phyloP scores from a whole-genome alignment of 2,329 filamentous ascomycete species.

The Aspergillus pseudotamarii region DNA sequence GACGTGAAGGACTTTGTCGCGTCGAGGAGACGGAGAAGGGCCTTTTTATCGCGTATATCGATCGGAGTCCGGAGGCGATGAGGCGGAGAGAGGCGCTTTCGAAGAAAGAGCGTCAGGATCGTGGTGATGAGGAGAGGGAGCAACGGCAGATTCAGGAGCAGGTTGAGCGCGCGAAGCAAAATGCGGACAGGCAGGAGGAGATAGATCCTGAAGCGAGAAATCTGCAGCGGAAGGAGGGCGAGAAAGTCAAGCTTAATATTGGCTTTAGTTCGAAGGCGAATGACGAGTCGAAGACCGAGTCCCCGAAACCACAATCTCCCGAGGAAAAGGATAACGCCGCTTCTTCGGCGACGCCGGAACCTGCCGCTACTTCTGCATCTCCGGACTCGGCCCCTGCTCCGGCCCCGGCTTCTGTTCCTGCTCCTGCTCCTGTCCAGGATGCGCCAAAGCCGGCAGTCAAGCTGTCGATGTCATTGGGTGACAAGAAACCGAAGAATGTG shows the following conservation, averaged over 20 bases:
- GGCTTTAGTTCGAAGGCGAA: constrained; percentile 44
- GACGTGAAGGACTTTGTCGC: constrained; percentile 81
- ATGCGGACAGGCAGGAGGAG: constrained; percentile 52
- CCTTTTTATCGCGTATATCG: constrained; percentile 84
- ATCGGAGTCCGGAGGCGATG: constrained; percentile 85
- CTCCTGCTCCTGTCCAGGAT: constrained; percentile 17
- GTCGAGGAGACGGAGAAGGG: constrained; percentile 89
- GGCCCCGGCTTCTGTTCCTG: constrained; percentile 10
- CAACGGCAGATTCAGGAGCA: constrained; percentile 81
- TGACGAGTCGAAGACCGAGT: constrained; percentile 26
- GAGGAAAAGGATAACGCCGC: constrained; percentile 22
- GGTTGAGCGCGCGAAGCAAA: constrained; percentile 72
- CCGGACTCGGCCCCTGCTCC: constrained; percentile 6
- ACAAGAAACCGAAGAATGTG: constrained; percentile 62
- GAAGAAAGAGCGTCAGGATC: constrained; percentile 83
- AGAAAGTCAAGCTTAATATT: constrained; percentile 74
- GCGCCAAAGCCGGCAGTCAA: constrained; percentile 29
- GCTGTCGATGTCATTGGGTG: constrained; percentile 67
- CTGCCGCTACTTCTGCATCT: constrained; percentile 20
- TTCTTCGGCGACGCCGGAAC: constrained; percentile 15
- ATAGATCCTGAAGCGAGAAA: constrained; percentile 46
- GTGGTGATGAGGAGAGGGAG: constrained; percentile 87
- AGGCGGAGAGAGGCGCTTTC: constrained; percentile 77
- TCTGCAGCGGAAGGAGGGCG: constrained; percentile 65
- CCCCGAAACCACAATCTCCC: constrained; percentile 27